Percentiles rank a stretch among this genome's conserved stretches.
phyloP scores from a whole-genome alignment of 352 stramenopile species.

The Globisporangium heterothallicum region DNA sequence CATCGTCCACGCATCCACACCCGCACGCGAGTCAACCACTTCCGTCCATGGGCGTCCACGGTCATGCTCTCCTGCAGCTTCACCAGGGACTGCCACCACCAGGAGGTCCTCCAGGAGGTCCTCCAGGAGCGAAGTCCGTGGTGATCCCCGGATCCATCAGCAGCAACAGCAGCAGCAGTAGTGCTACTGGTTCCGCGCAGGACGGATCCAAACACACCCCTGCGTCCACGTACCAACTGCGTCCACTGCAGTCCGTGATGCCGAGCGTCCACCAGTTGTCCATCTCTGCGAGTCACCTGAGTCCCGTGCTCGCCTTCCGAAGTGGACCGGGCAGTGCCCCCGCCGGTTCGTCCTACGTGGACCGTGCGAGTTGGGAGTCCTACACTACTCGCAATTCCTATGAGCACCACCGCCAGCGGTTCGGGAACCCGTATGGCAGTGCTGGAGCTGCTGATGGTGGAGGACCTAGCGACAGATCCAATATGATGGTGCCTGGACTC shows the following conservation, averaged over 20 bases:
- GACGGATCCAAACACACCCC: conserved; percentile 14
- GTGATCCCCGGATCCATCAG: conserved; percentile 6
- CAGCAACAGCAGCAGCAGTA: conserved; percentile 1
- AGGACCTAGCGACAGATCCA: background rate
- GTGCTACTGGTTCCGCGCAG: background rate
- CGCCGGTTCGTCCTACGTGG: conserved; percentile 15
- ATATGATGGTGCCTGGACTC: background rate
- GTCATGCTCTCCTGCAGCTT: conserved; percentile 10
- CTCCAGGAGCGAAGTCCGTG: background rate
- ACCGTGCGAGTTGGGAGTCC: conserved; percentile 28
- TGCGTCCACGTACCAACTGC: conserved; percentile 33
- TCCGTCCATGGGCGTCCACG: conserved; percentile 7
- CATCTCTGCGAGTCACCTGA: conserved; percentile 9
- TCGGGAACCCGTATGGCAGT: conserved; percentile 8
- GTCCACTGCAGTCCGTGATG: conserved; percentile 36
- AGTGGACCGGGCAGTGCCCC: conserved; percentile 10
- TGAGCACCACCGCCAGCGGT: conserved; percentile 8
- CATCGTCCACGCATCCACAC: background rate
- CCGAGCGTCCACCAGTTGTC: conserved; percentile 10
- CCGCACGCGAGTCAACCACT: conserved; percentile 1
- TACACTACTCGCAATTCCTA: conserved; percentile 13
- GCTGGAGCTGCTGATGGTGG: background rate
- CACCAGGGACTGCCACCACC: background rate
- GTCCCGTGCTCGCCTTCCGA: conserved; percentile 15
- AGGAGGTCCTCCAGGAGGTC: background rate